Conservation (phyloP, 2,329 filamentous ascomycete genomes). For the Xylaria sp. region DNA sequence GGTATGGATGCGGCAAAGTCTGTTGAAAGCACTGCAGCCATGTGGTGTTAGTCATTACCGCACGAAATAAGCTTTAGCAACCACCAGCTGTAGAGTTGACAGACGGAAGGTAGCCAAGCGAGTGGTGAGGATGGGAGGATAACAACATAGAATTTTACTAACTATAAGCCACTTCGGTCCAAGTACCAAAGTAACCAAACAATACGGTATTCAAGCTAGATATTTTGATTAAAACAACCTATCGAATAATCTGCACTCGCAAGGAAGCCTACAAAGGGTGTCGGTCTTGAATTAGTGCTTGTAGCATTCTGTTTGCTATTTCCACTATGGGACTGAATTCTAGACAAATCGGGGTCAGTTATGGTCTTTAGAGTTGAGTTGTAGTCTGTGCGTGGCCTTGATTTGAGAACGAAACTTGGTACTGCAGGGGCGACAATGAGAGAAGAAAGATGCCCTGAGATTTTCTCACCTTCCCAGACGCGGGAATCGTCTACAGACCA, state of each 20-base stretch:
- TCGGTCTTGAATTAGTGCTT: not conserved
- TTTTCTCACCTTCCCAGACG: not conserved
- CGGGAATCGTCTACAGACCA: conserved; percentile 13
- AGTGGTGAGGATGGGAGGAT: not conserved
- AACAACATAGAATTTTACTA: not conserved
- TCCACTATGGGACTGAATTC: no score
- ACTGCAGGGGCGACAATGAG: no score
- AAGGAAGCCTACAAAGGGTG: conserved; percentile 5
- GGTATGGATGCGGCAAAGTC: not conserved
- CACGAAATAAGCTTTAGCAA: not conserved
- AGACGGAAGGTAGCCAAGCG: not conserved
- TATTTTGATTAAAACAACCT: not conserved
- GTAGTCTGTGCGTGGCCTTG: no score
- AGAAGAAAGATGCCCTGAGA: not conserved
- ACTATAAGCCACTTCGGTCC: not conserved
- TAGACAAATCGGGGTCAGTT: no score
- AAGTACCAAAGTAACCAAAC: not conserved
- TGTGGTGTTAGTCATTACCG: not conserved
- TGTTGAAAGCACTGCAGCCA: not conserved
- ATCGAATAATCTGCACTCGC: not conserved
- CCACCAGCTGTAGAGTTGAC: not conserved
- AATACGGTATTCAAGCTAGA: not conserved
- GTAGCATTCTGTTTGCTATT: conserved; percentile 6
- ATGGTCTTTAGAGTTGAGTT: no score
- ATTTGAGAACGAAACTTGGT: no score